A percentile compares a stretch with the other conserved stretches of the same genome.
These are phyloP conservation scores for Thermochaetoides dissita DNA, from an alignment of 2,329 filamentous ascomycete species.

Conservation along the genomic window DNA sequence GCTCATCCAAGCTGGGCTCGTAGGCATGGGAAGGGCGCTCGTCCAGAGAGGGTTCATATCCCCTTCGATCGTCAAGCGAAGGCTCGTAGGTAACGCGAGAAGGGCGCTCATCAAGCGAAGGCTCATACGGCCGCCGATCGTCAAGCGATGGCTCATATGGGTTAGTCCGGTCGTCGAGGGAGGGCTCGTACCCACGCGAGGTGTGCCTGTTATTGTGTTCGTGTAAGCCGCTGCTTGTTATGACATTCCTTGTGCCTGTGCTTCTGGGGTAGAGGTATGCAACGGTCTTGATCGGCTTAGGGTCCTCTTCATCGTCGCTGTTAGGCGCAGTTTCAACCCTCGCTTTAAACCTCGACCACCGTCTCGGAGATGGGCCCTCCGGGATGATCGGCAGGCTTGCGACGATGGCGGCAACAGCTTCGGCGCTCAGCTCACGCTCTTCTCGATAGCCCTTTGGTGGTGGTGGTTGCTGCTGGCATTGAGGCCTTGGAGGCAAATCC, in stretches of 20 bases:
- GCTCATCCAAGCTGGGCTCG: no score
- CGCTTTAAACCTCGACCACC: constrained; percentile 16
- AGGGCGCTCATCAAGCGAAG: constrained; percentile 26
- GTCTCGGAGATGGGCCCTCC: constrained; percentile 33
- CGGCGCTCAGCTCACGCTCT: no score
- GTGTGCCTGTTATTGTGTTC: constrained; percentile 29
- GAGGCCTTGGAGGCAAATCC: no score
- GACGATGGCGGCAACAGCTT: constrained; percentile 20
- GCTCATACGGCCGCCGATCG: constrained; percentile 6
- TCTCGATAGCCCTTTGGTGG: no score
- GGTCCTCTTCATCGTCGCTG: constrained; percentile 2
- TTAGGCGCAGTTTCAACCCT: background rate
- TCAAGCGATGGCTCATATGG: constrained; percentile 41
- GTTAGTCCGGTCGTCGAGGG: constrained; percentile 22
- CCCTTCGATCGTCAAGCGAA: no score
- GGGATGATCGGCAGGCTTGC: constrained; percentile 36
- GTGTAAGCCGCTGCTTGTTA: constrained; percentile 27
- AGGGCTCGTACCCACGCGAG: constrained; percentile 38
- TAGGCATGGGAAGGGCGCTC: no score
- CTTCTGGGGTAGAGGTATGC: no score
- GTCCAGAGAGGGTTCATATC: no score
- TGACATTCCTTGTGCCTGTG: background rate
- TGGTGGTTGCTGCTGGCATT: no score
- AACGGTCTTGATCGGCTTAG: background rate
- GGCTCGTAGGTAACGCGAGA: no score